Base-by-base conservation (phyloP, 2,329 filamentous ascomycete genomes). In the Claviceps africana region DNA sequence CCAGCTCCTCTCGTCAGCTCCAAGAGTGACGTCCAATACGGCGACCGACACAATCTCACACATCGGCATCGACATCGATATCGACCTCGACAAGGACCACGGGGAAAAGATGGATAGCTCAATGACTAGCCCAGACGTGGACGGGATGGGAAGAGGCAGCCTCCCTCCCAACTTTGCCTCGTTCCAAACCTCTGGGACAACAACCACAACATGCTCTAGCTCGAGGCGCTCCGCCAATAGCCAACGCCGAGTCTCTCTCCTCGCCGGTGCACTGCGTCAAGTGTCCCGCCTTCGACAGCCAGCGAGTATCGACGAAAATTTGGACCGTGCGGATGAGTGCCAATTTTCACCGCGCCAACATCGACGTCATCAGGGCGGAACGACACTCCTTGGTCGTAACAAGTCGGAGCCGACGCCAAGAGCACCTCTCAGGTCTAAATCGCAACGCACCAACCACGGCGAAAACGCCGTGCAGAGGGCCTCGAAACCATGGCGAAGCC, bases 401-500 rank as follows among this genome's bases (percentile, higher is more conserved):
- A 33, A 44, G 30, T 37, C 47, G 15, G 43, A 52, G 33, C 49
- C 45, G 21, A 43, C 40, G 2, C 47, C 46, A 9, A 53, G 47
- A 22, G 52, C 55, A 22, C 31, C 39, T 17, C 50, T 51, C 6
- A 56, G 54, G 15, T 53, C 43, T 47, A 59, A 56, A 47, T 51
- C 57, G 13, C 53, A 58, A 51, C 53, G 56, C 40, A 56, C 55
- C 54, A 57, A 56, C 11, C 48, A 57, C 44, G 59, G 53, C 42
- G 56, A 57, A 43, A 60, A 56, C 37, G 52, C 54, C 7, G 51
- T 44, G 31, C 54, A 50, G 11, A 54, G 60, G 47, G 50, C 57
- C 15, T 54, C 56, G 22, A 61, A 59, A 46, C 54, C 58, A 17
- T 51, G 56, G 50, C 64, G 54, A 35, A 56, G 57, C 40, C 62